phyloP scores from a whole-genome alignment of 2,329 filamentous ascomycete species.

The Pestalotiopsis sp. region DNA sequence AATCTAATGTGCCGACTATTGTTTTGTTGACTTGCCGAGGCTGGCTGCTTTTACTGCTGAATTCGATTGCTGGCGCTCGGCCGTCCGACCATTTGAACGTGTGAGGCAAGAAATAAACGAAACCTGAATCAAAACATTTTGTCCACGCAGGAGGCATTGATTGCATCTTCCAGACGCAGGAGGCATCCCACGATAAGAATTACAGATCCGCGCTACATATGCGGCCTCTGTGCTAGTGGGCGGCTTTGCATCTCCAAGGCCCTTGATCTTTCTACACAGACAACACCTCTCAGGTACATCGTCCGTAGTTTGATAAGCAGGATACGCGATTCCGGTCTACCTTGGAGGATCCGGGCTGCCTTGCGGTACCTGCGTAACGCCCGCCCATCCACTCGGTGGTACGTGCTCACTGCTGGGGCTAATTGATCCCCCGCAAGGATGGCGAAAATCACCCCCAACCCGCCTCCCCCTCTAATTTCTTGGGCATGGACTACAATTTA shows the following conservation, averaged over 20 bases:
- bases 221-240: not conserved
- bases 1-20: too few species aligned
- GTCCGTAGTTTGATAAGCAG: not conserved
- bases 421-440: slow-evolving; percentile 11
- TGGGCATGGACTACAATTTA: slow-evolving; percentile 8
- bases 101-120: not conserved
- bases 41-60: too few species aligned
- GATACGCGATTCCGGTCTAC: not conserved
- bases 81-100: too few species aligned
- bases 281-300: not conserved
- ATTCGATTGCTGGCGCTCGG: not conserved
- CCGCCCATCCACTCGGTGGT: not conserved
- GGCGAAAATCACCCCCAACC: not conserved
- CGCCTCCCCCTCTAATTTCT: slow-evolving; percentile 11
- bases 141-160: not conserved
- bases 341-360: not conserved
- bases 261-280: not conserved
- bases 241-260: not conserved
- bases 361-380: not conserved
- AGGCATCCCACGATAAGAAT: not conserved
- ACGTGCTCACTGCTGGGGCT: not conserved
- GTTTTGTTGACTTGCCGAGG: too few species aligned
- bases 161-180: not conserved
- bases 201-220: not conserved
- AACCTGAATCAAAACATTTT: not conserved